Evolutionary conservation across 176 grass and related monocot genomes (phyloP).

Genomic region (Rhynchospora tenuis): DNA sequence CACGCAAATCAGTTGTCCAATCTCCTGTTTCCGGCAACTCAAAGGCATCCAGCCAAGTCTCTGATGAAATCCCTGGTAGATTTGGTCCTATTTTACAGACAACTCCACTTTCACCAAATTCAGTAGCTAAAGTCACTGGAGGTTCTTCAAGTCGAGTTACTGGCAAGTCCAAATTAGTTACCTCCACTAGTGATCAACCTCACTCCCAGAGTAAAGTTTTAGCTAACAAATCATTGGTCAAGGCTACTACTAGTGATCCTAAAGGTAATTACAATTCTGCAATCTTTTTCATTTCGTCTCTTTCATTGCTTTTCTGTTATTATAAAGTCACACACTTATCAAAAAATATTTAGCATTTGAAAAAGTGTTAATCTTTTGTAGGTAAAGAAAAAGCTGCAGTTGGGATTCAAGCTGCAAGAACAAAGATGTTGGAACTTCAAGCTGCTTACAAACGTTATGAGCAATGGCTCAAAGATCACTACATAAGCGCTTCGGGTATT

Average conservation of each 20-base stretch:
- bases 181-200: not conserved
- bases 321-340: not conserved
- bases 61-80: not conserved
- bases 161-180: not conserved
- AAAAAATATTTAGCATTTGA: slow-evolving; percentile 1
- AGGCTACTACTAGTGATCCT: slow-evolving; percentile 2
- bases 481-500: slow-evolving; percentile 12
- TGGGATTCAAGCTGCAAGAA: not conserved
- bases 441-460: slow-evolving; percentile 1
- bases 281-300: not conserved
- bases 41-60: not conserved
- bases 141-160: not conserved
- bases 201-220: not conserved
- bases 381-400: not conserved
- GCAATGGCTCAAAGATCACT: slow-evolving; percentile 14
- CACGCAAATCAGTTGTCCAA: not conserved
- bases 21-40: slow-evolving; percentile 8
- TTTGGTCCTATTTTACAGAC: not conserved
- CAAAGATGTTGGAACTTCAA: not conserved
- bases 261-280: slow-evolving; percentile 17
- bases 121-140: not conserved
- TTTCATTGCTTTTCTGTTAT: not conserved
- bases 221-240: slow-evolving; percentile 12
- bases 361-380: not conserved
- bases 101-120: not conserved